These are phyloP conservation scores for Arabis hirsuta DNA, from an alignment of 345 rosid genomes.

Conservation along the genomic window DNA sequence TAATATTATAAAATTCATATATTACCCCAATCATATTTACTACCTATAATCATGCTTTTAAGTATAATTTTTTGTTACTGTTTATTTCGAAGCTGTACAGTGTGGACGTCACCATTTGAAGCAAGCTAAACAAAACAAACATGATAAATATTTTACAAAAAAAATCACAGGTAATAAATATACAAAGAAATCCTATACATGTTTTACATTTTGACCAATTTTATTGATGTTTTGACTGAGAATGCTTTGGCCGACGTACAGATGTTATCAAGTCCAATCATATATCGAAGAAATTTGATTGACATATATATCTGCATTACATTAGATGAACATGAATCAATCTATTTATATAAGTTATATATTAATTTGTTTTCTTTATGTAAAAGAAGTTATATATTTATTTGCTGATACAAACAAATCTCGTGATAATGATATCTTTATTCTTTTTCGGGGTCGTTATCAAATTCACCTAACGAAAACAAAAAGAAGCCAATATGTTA, in stretches of 20 bases:
- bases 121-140: no score
- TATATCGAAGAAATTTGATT: slow-evolving; percentile 21
- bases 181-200: not conserved
- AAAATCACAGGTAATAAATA: not conserved
- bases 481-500: slow-evolving; percentile 22
- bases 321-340: slow-evolving; percentile 15
- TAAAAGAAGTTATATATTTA: not conserved
- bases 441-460: slow-evolving; percentile 26
- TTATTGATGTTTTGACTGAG: slow-evolving; percentile 3
- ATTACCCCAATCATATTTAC: no score
- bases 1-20: no score
- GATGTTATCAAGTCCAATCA: slow-evolving; percentile 27
- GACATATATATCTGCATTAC: slow-evolving; percentile 19
- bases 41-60: no score
- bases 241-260: slow-evolving; percentile 12
- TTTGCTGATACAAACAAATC: slow-evolving; percentile 32
- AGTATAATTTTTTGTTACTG: no score
- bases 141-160: no score
- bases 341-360: not conserved
- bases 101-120: no score
- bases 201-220: slow-evolving; percentile 15
- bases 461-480: slow-evolving; percentile 46
- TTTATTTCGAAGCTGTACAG: no score
- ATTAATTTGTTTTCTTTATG: no score
- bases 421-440: slow-evolving; percentile 35